A percentile compares a stretch with the other conserved stretches of the same genome.
Conservation (phyloP, 768 basidiomycete genomes). For the Punctularia strigosozonata region DNA sequence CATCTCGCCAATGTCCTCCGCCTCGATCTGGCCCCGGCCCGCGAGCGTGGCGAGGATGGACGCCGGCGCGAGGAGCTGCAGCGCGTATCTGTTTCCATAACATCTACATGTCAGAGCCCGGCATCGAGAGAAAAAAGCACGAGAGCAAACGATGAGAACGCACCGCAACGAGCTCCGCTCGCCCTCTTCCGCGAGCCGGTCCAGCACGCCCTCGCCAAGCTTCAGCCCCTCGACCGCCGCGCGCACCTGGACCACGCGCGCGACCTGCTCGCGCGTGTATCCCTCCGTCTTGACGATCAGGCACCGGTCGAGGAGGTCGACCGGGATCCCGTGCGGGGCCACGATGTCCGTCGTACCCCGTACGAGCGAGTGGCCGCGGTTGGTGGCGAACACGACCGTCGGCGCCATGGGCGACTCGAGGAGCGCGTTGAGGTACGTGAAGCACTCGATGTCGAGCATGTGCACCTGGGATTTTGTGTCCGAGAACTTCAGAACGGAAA, state of each 20-base stretch:
- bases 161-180: slow-evolving; percentile 74
- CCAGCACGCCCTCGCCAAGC: slow-evolving; percentile 64
- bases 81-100: slow-evolving; percentile 51
- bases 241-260: slow-evolving; percentile 75
- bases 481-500: background rate
- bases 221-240: slow-evolving; percentile 80
- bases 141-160: slow-evolving; percentile 11
- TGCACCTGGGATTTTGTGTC: slow-evolving; percentile 78
- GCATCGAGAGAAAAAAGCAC: background rate
- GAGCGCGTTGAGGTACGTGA: slow-evolving; percentile 93
- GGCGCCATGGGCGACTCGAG: slow-evolving; percentile 96
- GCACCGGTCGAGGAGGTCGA: slow-evolving; percentile 91
- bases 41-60: slow-evolving; percentile 72
- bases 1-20: slow-evolving; percentile 91
- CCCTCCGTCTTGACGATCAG: slow-evolving; percentile 91
- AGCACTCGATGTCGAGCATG: slow-evolving; percentile 99
- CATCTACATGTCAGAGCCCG: slow-evolving; percentile 3
- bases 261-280: slow-evolving; percentile 76
- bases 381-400: slow-evolving; percentile 94
- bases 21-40: slow-evolving; percentile 70
- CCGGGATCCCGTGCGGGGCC: slow-evolving; percentile 87
- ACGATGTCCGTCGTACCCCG: slow-evolving; percentile 89
- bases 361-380: slow-evolving; percentile 85
- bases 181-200: slow-evolving; percentile 72
- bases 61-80: slow-evolving; percentile 86